Percentiles rank a stretch among this genome's conserved stretches.
Conservation (phyloP, 805 yeast genomes). For the Candida pseudoglaebosa region DNA sequence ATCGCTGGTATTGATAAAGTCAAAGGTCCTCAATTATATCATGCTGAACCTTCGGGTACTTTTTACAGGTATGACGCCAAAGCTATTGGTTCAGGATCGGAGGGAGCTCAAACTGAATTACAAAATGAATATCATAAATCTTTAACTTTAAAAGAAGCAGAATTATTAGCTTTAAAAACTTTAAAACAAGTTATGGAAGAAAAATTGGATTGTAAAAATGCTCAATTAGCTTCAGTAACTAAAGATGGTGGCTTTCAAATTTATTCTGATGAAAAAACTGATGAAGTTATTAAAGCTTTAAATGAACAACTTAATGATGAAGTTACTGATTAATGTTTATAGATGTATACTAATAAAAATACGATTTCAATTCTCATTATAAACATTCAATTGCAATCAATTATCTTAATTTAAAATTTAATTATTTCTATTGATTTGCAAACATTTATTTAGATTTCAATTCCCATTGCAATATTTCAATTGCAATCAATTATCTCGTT, state of each 20-base stretch:
- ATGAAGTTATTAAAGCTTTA: constrained; percentile 70
- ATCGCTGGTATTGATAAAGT: constrained; percentile 93
- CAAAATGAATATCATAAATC: constrained; percentile 96
- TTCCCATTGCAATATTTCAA: too few relatives aligned
- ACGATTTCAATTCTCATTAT: too few relatives aligned
- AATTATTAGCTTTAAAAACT: constrained; percentile 79
- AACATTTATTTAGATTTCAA: constrained; percentile 2
- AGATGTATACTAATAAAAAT: not conserved
- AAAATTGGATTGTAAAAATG: constrained; percentile 89
- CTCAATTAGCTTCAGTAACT: constrained; percentile 92
- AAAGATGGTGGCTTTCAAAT: constrained; percentile 80
- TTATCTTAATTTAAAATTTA: not conserved
- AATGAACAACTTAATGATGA: constrained; percentile 62
- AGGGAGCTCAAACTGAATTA: constrained; percentile 97
- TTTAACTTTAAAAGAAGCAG: constrained; percentile 89
- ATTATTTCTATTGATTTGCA: constrained; percentile 1
- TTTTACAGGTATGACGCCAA: constrained; percentile 97
- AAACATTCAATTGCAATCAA: not conserved
- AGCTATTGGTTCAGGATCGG: constrained; percentile 98
- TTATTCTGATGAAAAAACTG: constrained; percentile 78
- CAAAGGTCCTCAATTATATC: constrained; percentile 93
- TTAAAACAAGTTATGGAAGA: constrained; percentile 99
- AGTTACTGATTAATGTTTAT: constrained; percentile 11
- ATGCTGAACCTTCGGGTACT: constrained; percentile 99
- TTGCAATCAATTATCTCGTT: too few relatives aligned